Percentiles rank a stretch among this genome's conserved stretches.
These are phyloP conservation scores for Lophium mytilinum DNA, from an alignment of 495 filamentous ascomycete genomes.

Conservation along the genomic window DNA sequence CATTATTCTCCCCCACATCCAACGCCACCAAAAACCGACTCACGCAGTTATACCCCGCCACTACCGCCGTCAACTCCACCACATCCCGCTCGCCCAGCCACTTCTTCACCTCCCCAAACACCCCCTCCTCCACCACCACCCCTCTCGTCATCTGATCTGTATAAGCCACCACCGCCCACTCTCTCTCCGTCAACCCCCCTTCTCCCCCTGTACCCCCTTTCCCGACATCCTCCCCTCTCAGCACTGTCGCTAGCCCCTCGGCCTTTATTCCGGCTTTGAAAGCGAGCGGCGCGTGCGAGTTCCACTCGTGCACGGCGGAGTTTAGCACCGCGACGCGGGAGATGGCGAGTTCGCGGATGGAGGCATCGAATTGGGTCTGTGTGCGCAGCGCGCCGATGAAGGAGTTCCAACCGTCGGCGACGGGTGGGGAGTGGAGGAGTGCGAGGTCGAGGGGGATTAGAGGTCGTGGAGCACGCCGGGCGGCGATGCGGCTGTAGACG, in stretches of 20 bases:
- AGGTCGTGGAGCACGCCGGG: constrained; percentile 29
- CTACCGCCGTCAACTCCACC: constrained; percentile 55
- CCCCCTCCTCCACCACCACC: constrained; percentile 27
- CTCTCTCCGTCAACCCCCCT: constrained; percentile 19
- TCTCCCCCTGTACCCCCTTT: constrained; percentile 36
- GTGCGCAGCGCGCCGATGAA: constrained; percentile 35
- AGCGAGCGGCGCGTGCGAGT: constrained; percentile 27
- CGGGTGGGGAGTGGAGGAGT: constrained; percentile 32
- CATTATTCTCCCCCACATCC: constrained; percentile 62
- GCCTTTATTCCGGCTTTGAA: constrained; percentile 9
- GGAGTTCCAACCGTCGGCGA: constrained; percentile 35
- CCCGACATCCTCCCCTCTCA: constrained; percentile 38
- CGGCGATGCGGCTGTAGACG: constrained; percentile 32
- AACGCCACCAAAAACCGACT: constrained; percentile 78
- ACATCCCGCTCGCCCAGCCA: constrained; percentile 43
- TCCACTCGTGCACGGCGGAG: constrained; percentile 34
- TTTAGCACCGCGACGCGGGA: constrained; percentile 35
- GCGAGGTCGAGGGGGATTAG: constrained; percentile 36
- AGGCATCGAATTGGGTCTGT: constrained; percentile 23
- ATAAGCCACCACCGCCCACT: constrained; percentile 31
- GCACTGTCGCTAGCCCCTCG: constrained; percentile 13
- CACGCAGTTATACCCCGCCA: constrained; percentile 79
- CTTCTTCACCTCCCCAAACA: constrained; percentile 40
- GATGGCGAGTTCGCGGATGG: constrained; percentile 30
- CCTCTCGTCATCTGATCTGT: constrained; percentile 33